phyloP scores from a whole-genome alignment of 139 green algal genomes.

The Chlamydomonas incerta region DNA sequence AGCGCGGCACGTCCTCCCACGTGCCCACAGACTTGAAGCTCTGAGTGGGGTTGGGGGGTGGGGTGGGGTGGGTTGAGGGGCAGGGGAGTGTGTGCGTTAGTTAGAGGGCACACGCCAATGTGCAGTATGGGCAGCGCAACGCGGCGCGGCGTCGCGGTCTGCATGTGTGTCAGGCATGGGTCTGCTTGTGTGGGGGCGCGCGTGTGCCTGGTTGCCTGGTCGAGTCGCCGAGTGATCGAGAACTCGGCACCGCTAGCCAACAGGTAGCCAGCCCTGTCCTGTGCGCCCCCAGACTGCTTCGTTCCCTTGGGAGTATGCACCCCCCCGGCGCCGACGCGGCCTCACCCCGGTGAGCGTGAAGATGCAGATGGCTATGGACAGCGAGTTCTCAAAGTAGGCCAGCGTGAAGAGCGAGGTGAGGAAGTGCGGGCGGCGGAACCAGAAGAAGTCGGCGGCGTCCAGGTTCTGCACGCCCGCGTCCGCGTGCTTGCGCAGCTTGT shows the following conservation, averaged over 20 bases:
- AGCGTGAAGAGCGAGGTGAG: constrained; percentile 13
- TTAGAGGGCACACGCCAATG: too few species aligned
- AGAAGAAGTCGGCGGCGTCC: constrained; percentile 25
- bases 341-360: neutral
- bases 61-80: too few species aligned
- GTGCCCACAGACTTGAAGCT: neutral
- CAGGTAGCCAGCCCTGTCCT: too few species aligned
- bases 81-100: too few species aligned
- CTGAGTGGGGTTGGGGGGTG: neutral
- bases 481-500: neutral
- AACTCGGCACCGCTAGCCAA: too few species aligned
- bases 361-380: constrained; percentile 24
- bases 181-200: too few species aligned
- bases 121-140: too few species aligned
- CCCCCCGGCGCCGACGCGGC: neutral
- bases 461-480: neutral
- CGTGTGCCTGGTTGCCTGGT: too few species aligned
- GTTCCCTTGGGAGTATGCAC: neutral
- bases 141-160: too few species aligned
- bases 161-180: too few species aligned
- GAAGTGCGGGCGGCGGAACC: constrained; percentile 3
- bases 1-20: neutral
- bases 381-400: constrained; percentile 40
- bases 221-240: too few species aligned
- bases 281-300: too few species aligned